Percentiles rank a stretch among this genome's conserved stretches.
These are phyloP conservation scores for Rhodocollybia butyracea DNA, from an alignment of 768 basidiomycete genomes.

Conservation along the genomic window DNA sequence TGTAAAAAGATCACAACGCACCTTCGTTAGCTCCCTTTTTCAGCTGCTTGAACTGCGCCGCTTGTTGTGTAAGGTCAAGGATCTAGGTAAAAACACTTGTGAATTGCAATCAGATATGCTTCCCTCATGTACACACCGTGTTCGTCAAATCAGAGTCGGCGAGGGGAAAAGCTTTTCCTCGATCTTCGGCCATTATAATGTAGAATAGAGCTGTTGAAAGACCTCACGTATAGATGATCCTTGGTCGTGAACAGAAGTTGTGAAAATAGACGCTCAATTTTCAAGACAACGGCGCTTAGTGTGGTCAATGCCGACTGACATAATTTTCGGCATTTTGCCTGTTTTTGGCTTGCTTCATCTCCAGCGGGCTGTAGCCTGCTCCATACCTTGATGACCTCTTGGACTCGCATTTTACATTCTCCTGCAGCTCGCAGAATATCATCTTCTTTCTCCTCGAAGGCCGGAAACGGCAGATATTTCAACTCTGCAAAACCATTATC, in stretches of 20 bases:
- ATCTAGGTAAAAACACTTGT: conserved; percentile 49
- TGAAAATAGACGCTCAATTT: not conserved
- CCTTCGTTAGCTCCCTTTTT: conserved; percentile 99
- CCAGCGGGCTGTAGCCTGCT: too few species aligned
- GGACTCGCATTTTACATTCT: conserved; percentile 47
- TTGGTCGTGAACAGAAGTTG: conserved; percentile 53
- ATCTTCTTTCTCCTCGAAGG: conserved; percentile 76
- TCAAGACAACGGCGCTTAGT: too few species aligned
- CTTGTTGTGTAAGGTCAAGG: conserved; percentile 93
- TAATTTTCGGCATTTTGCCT: too few species aligned
- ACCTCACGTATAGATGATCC: conserved; percentile 87
- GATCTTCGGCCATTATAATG: conserved; percentile 58
- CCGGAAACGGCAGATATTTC: conserved; percentile 73
- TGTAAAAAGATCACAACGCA: conserved; percentile 25
- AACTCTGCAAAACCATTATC: conserved; percentile 64
- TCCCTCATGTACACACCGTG: conserved; percentile 76
- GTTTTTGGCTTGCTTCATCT: too few species aligned
- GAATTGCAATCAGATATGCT: conserved; percentile 1
- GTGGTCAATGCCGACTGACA: too few species aligned
- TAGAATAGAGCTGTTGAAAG: conserved; percentile 24
- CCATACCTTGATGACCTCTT: conserved; percentile 42
- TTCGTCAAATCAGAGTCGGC: conserved; percentile 88
- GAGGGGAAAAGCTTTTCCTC: conserved; percentile 85
- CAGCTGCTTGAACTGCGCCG: conserved; percentile 94
- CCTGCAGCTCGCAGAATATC: conserved; percentile 56